These are phyloP conservation scores for Escovopsis sp. DNA, from an alignment of 2,329 filamentous ascomycete species.

Conservation along the genomic window DNA sequence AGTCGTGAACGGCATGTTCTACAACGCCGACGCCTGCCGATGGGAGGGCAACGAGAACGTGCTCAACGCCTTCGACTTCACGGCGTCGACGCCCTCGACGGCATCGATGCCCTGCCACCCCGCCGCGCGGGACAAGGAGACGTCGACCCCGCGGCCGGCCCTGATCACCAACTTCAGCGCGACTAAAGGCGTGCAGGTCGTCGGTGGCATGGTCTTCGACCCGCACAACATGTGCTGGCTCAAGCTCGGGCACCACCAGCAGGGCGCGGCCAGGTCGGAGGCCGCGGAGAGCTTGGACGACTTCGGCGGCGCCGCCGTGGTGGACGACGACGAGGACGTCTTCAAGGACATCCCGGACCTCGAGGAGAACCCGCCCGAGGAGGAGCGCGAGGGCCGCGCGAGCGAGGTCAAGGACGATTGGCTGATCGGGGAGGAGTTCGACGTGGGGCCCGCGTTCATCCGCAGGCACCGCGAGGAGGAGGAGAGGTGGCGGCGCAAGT, in stretches of 20 bases:
- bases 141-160: slow-evolving; percentile 50
- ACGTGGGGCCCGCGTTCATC: slow-evolving; percentile 90
- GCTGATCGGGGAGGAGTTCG: slow-evolving; percentile 90
- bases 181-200: slow-evolving; percentile 77
- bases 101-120: slow-evolving; percentile 19
- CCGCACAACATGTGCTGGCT: slow-evolving; percentile 97
- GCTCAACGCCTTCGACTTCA: slow-evolving; percentile 60
- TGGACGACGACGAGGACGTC: slow-evolving; percentile 77
- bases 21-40: slow-evolving; percentile 70
- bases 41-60: slow-evolving; percentile 97
- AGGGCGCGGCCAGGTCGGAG: slow-evolving; percentile 26
- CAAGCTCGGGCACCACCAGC: slow-evolving; percentile 48
- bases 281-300: slow-evolving; percentile 44
- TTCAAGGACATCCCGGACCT: slow-evolving; percentile 93
- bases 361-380: slow-evolving; percentile 48
- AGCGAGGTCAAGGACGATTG: slow-evolving; percentile 61
- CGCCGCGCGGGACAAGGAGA: slow-evolving; percentile 41
- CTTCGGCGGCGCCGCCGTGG: slow-evolving; percentile 42
- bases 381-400: slow-evolving; percentile 34
- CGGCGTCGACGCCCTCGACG: slow-evolving; percentile 39
- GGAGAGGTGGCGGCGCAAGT: slow-evolving; percentile 76
- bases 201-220: slow-evolving; percentile 98
- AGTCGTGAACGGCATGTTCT: slow-evolving; percentile 92
- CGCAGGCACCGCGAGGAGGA: slow-evolving; percentile 82
- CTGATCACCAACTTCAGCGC: slow-evolving; percentile 83